These are phyloP conservation scores for Reutealis trisperma DNA, from an alignment of 345 rosid genomes.

Conservation along the genomic window DNA sequence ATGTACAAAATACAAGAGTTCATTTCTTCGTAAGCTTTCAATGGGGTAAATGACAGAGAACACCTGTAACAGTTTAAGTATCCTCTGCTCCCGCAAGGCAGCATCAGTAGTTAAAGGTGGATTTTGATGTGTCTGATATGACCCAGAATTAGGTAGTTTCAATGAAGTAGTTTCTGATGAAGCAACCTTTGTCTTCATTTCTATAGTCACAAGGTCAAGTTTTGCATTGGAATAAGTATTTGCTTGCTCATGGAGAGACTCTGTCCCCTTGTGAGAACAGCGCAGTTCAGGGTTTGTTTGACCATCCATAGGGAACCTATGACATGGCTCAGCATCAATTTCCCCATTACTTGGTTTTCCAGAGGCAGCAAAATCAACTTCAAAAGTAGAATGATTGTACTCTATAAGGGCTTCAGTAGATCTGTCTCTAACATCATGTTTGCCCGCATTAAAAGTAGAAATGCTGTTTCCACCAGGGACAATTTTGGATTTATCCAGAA, in stretches of 20 bases:
- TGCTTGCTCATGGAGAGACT: conserved; percentile 33
- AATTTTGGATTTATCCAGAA: conserved; percentile 37
- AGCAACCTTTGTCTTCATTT: conserved; percentile 35
- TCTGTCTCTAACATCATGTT: conserved; percentile 36
- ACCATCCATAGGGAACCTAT: conserved; percentile 35
- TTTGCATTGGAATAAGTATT: conserved; percentile 36
- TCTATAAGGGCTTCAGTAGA: conserved; percentile 35
- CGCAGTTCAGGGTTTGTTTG: conserved; percentile 29
- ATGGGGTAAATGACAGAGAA: conserved; percentile 18
- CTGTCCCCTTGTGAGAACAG: conserved; percentile 41
- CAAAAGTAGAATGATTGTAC: conserved; percentile 41
- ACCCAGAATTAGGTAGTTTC: conserved; percentile 39
- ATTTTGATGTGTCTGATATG: conserved; percentile 34
- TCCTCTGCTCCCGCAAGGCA: conserved; percentile 77
- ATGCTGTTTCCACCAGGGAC: conserved; percentile 30
- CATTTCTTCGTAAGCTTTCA: conserved; percentile 16
- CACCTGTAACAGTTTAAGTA: conserved; percentile 75
- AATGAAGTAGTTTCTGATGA: conserved; percentile 39
- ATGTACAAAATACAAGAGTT: conserved; percentile 11
- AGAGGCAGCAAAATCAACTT: conserved; percentile 38
- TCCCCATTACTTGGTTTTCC: conserved; percentile 36
- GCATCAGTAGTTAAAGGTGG: conserved; percentile 53
- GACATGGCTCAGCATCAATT: conserved; percentile 38
- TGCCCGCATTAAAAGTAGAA: conserved; percentile 30
- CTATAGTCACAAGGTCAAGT: conserved; percentile 27